Evolutionary conservation across 805 yeast genomes (phyloP).

Genomic region (Spathaspora passalidarum): DNA sequence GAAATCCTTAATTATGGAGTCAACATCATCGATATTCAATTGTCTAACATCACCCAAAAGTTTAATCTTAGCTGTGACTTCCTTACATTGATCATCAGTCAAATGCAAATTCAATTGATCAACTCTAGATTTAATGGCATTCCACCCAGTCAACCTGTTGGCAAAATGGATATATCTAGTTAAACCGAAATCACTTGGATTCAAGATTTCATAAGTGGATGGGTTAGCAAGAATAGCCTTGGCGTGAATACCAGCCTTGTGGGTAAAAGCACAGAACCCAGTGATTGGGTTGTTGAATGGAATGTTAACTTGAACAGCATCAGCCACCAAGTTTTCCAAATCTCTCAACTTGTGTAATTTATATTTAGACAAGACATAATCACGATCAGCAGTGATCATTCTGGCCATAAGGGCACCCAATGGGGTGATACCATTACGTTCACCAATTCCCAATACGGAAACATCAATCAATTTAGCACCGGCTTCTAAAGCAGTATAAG

Average conservation of each 20-base stretch:
- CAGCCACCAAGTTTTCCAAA: slow-evolving; percentile 57
- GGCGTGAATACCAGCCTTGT: slow-evolving; percentile 63
- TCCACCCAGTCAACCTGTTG: slow-evolving; percentile 62
- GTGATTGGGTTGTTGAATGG: slow-evolving; percentile 64
- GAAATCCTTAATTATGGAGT: slow-evolving; percentile 54
- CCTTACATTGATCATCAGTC: slow-evolving; percentile 56
- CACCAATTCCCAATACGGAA: slow-evolving; percentile 60
- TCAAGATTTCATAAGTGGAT: slow-evolving; percentile 58
- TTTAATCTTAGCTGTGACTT: slow-evolving; percentile 53
- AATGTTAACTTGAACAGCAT: slow-evolving; percentile 55
- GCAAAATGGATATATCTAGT: slow-evolving; percentile 63
- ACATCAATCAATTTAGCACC: slow-evolving; percentile 60
- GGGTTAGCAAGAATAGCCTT: slow-evolving; percentile 63
- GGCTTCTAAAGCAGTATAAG: slow-evolving; percentile 61
- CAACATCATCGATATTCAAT: slow-evolving; percentile 58
- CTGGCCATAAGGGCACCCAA: slow-evolving; percentile 62
- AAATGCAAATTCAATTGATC: slow-evolving; percentile 56
- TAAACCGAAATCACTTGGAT: slow-evolving; percentile 57
- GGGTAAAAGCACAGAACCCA: slow-evolving; percentile 64
- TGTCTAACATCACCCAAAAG: slow-evolving; percentile 59
- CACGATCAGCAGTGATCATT: slow-evolving; percentile 61
- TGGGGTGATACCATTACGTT: slow-evolving; percentile 62
- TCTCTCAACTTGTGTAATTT: slow-evolving; percentile 55
- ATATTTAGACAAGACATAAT: slow-evolving; percentile 56
- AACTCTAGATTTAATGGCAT: slow-evolving; percentile 59